Evolutionary conservation across 163 green algal genomes (phyloP).

Genomic region (Scenedesmus sp.): DNA sequence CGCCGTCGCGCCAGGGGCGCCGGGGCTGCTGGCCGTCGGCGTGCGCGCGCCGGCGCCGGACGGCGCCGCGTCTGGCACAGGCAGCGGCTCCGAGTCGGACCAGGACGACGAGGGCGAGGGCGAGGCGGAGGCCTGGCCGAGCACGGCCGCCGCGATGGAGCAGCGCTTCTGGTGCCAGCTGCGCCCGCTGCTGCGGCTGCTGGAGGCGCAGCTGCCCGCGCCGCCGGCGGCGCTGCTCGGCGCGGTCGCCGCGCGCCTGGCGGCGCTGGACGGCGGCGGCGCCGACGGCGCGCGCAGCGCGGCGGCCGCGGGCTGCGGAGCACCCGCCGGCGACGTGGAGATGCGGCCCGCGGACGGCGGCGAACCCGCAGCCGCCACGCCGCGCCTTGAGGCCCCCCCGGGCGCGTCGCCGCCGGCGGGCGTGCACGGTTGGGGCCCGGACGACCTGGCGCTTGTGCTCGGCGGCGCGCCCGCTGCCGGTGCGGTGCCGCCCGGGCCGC

Average conservation of each 20-base stretch:
- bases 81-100: neutral
- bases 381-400: neutral
- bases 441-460: conserved; percentile 5
- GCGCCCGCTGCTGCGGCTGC: neutral
- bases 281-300: neutral
- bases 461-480: neutral
- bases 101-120: too few relatives aligned
- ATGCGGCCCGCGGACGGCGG: neutral
- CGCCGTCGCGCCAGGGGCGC: too few relatives aligned
- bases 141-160: conserved; percentile 7
- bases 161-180: conserved; percentile 13
- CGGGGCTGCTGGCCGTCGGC: too few relatives aligned
- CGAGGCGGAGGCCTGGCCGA: neutral
- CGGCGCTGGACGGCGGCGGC: neutral
- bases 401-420: neutral
- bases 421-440: conserved; percentile 8
- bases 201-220: conserved; percentile 12
- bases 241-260: neutral
- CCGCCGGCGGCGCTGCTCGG: neutral
- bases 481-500: too few relatives aligned
- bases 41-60: too few relatives aligned
- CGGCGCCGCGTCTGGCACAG: neutral
- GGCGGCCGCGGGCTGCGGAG: neutral
- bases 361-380: neutral
- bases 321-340: neutral